phyloP scores from a whole-genome alignment of 495 filamentous ascomycete genomes.

The Aspergillus coremiiformis region DNA sequence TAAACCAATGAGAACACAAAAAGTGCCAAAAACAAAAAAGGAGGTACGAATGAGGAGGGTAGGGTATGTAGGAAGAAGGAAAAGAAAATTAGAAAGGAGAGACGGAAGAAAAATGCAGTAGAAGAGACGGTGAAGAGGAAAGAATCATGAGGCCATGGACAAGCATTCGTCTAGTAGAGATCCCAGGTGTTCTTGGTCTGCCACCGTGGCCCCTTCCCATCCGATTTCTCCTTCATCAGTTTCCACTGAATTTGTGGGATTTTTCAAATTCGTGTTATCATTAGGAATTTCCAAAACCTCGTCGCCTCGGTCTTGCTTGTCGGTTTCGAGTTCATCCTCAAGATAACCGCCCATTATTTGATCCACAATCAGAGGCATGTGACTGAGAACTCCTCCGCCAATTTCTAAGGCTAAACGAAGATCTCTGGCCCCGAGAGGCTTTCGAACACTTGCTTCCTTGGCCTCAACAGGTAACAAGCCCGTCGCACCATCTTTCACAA shows the following conservation, averaged over 20 bases:
- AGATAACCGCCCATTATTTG: constrained; percentile 64
- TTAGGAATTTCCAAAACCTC: constrained; percentile 17
- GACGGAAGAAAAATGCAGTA: constrained; percentile 5
- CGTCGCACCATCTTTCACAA: constrained; percentile 53
- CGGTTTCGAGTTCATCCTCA: constrained; percentile 66
- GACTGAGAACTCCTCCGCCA: constrained; percentile 62
- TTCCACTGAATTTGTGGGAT: constrained; percentile 50
- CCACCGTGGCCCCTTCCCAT: constrained; percentile 65
- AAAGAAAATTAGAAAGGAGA: constrained; percentile 7
- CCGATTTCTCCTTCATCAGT: constrained; percentile 49
- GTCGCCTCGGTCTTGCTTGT: constrained; percentile 41
- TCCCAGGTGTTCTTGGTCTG: constrained; percentile 58
- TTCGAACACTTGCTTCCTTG: constrained; percentile 56
- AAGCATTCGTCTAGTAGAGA: constrained; percentile 60
- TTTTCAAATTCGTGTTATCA: constrained; percentile 33
- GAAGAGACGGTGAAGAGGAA: constrained; percentile 10
- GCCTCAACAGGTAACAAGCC: constrained; percentile 73
- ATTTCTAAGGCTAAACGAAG: constrained; percentile 67
- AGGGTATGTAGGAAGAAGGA: constrained; percentile 2
- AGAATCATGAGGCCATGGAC: constrained; percentile 39
- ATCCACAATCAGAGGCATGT: constrained; percentile 67
- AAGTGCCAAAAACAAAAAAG: background rate
- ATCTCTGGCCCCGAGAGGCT: constrained; percentile 69
- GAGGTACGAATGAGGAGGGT: constrained; percentile 5
- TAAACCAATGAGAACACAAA: background rate